Percentiles rank a stretch among this genome's conserved stretches.
Evolutionary conservation across 495 filamentous ascomycete genomes (phyloP).

Genomic region (Lepidopterella palustris): DNA sequence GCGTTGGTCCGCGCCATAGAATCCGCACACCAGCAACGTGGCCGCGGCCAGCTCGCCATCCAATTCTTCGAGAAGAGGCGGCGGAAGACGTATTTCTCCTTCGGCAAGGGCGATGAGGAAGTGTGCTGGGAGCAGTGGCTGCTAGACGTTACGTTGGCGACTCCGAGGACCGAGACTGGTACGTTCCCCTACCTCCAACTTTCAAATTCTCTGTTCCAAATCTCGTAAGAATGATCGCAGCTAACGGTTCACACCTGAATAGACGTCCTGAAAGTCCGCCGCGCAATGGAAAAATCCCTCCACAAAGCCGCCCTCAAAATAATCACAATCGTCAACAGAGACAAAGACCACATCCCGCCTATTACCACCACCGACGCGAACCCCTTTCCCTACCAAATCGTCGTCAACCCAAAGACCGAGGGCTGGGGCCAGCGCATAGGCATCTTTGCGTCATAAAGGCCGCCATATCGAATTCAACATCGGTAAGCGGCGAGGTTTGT

Average conservation of each 20-base stretch:
- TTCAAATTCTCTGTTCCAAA: neutral
- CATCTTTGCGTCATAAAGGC: too few species aligned
- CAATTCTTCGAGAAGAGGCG: constrained; percentile 94
- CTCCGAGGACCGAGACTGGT: constrained; percentile 84
- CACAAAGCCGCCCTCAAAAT: constrained; percentile 83
- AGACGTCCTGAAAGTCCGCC: constrained; percentile 83
- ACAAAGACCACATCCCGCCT: constrained; percentile 95
- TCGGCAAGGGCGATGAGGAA: constrained; percentile 77
- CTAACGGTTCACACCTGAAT: constrained; percentile 8
- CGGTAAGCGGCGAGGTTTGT: too few species aligned
- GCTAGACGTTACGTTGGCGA: constrained; percentile 83
- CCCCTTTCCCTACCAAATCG: constrained; percentile 90
- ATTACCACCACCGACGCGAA: constrained; percentile 90
- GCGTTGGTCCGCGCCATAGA: constrained; percentile 60
- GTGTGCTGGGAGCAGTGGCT: constrained; percentile 97
- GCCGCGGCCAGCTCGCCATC: constrained; percentile 74
- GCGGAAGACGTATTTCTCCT: constrained; percentile 65
- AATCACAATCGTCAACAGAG: constrained; percentile 70
- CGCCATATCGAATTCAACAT: too few species aligned
- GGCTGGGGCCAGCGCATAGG: constrained; percentile 76
- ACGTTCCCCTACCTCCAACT: constrained; percentile 31
- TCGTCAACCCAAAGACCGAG: constrained; percentile 71
- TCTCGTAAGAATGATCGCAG: too few species aligned
- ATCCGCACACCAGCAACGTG: constrained; percentile 32
- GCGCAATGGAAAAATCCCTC: constrained; percentile 79